Conservation (phyloP, 2,329 filamentous ascomycete genomes). For the Aspergillus novoparasiticus region DNA sequence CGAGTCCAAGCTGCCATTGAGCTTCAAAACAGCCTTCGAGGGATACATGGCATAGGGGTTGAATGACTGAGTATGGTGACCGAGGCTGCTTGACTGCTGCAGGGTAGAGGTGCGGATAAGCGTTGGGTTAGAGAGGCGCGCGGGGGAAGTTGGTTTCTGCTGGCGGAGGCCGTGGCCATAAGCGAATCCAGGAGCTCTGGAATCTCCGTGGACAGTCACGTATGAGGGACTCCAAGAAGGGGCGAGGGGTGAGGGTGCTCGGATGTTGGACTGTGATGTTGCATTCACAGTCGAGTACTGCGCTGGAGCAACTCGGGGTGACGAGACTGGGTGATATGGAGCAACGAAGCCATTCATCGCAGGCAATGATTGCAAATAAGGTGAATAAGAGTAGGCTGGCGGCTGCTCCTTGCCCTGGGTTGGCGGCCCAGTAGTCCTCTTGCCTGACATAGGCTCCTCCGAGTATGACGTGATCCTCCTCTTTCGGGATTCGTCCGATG, state of each 20-base stretch:
- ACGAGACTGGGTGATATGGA: conserved; percentile 39
- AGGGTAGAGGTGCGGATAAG: conserved; percentile 70
- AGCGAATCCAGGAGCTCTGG: conserved; percentile 47
- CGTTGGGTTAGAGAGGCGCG: conserved; percentile 55
- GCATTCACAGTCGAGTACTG: conserved; percentile 46
- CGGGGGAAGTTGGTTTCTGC: conserved; percentile 49
- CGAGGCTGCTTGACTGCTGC: conserved; percentile 54
- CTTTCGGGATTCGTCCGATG: conserved; percentile 54
- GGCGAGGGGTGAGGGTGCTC: conserved; percentile 52
- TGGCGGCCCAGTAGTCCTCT: conserved; percentile 52
- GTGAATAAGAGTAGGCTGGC: conserved; percentile 56
- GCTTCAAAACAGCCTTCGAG: conserved; percentile 80
- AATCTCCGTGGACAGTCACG: conserved; percentile 46
- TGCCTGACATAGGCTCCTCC: conserved; percentile 52
- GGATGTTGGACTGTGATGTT: conserved; percentile 46
- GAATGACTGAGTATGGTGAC: conserved; percentile 59
- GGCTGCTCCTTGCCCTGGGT: conserved; percentile 51
- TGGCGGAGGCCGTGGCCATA: conserved; percentile 39
- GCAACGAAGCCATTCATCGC: conserved; percentile 43
- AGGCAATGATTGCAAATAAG: conserved; percentile 54
- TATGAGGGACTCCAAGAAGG: conserved; percentile 53
- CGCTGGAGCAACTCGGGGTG: conserved; percentile 44
- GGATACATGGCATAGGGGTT: conserved; percentile 82
- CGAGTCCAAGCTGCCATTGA: conserved; percentile 78
- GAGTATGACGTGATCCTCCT: conserved; percentile 58